Conservation (phyloP, 1,284 basidiomycete species). For the Somion occarium region DNA sequence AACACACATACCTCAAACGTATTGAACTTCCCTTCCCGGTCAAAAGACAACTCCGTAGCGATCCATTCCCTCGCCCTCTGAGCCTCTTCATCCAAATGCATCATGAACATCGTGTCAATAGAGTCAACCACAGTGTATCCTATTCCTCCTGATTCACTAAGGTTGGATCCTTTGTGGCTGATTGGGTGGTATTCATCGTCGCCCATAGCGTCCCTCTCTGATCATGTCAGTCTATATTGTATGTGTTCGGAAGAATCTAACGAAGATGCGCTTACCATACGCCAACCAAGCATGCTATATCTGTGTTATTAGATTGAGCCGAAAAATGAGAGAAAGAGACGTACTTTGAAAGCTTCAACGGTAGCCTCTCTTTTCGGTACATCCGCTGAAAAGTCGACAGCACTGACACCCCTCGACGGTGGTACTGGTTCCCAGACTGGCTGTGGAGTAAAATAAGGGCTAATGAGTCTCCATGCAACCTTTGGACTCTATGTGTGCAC, state of each 20-base stretch:
- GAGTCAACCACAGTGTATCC: constrained; percentile 85
- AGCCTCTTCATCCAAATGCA: constrained; percentile 82
- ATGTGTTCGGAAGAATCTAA: constrained; percentile 5
- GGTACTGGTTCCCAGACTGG: constrained; percentile 15
- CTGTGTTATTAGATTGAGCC: not conserved
- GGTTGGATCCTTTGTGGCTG: constrained; percentile 67
- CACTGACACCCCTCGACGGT: constrained; percentile 11
- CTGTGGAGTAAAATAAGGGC: not conserved
- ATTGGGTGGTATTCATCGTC: constrained; percentile 88
- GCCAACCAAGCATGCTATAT: constrained; percentile 68
- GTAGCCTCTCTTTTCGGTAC: constrained; percentile 61
- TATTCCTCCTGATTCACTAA: constrained; percentile 72
- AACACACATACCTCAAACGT: constrained; percentile 78
- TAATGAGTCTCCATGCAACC: not conserved
- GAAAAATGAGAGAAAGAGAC: constrained; percentile 19
- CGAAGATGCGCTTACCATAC: constrained; percentile 53
- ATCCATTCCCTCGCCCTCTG: constrained; percentile 78
- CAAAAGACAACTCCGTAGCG: constrained; percentile 63
- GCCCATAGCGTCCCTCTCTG: constrained; percentile 87
- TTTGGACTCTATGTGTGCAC: not conserved
- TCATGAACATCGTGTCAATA: constrained; percentile 83
- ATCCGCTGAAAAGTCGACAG: constrained; percentile 47
- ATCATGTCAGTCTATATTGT: constrained; percentile 23
- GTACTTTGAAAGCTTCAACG: constrained; percentile 73
- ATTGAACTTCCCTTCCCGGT: constrained; percentile 78